Percentiles rank a stretch among this genome's conserved stretches.
Conservation (phyloP, 2,329 filamentous ascomycete genomes). For the Aspergillus viridinutans region DNA sequence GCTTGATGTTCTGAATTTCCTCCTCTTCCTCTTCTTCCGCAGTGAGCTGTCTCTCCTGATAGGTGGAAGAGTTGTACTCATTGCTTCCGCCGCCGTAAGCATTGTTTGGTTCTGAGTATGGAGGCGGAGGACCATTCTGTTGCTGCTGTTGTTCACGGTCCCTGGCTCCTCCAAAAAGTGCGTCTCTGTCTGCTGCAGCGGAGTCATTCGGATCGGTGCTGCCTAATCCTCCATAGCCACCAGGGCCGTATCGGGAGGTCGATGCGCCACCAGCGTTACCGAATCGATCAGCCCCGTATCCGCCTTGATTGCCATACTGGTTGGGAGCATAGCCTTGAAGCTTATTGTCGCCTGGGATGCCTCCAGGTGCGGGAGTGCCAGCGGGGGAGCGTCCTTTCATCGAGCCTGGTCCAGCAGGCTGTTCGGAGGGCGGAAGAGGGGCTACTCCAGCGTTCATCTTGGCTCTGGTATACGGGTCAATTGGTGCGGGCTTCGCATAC, state of each 20-base stretch:
- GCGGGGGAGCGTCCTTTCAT: conserved; percentile 12
- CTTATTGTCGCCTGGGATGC: conserved; percentile 32
- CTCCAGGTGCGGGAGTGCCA: conserved; percentile 16
- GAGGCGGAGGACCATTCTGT: conserved; percentile 28
- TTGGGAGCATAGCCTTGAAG: conserved; percentile 39
- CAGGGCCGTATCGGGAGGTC: conserved; percentile 45
- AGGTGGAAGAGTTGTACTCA: conserved; percentile 39
- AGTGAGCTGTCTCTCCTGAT: conserved; percentile 72
- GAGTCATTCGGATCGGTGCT: conserved; percentile 48
- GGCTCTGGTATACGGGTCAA: conserved; percentile 53
- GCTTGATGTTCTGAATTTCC: conserved; percentile 66
- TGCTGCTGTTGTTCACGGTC: conserved; percentile 47
- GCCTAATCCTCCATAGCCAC: conserved; percentile 56
- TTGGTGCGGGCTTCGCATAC: conserved; percentile 51
- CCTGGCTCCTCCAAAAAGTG: conserved; percentile 56
- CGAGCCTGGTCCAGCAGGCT: conserved; percentile 17
- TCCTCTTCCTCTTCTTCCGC: conserved; percentile 75
- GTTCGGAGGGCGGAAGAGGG: conserved; percentile 30
- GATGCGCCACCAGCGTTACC: conserved; percentile 44
- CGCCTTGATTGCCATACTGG: conserved; percentile 42
- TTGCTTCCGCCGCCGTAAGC: conserved; percentile 32
- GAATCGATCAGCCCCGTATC: conserved; percentile 52
- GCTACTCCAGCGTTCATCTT: conserved; percentile 42
- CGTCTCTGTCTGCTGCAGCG: conserved; percentile 50
- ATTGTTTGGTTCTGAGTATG: conserved; percentile 21